Evolutionary conservation across 1,139 yeast species (phyloP).

Genomic region (Debaryomyces subglobosus): DNA sequence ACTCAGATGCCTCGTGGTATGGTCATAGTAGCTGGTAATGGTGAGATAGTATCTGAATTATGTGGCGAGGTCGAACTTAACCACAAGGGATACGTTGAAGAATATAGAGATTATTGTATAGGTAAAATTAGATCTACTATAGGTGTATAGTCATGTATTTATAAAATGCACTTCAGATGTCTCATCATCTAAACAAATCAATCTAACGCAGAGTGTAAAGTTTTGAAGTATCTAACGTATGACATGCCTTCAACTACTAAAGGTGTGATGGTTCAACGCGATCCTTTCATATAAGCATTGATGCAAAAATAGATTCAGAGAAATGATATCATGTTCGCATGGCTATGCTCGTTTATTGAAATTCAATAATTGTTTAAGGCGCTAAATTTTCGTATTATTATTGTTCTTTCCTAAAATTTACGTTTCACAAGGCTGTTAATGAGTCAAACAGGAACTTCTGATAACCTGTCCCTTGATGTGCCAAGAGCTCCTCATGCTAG

Average conservation of each 20-base stretch:
- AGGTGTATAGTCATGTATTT: conserved; percentile 11
- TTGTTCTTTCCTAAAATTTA: background rate
- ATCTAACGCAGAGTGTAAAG: no score
- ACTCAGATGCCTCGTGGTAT: conserved; percentile 42
- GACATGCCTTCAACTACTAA: no score
- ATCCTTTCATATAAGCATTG: no score
- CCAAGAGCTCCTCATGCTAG: conserved; percentile 33
- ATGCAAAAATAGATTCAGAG: no score
- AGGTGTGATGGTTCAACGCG: no score
- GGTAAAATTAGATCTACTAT: conserved; percentile 17
- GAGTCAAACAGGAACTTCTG: conserved; percentile 11
- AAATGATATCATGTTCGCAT: no score
- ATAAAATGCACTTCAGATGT: background rate
- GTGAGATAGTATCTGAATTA: conserved; percentile 43
- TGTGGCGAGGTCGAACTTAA: conserved; percentile 38
- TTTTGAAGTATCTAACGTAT: no score
- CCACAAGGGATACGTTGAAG: conserved; percentile 27
- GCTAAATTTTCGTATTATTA: background rate
- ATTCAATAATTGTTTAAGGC: background rate
- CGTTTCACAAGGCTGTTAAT: conserved; percentile 4
- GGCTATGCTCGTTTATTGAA: conserved; percentile 7
- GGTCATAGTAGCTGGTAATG: conserved; percentile 48
- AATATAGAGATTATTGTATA: conserved; percentile 32
- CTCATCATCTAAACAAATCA: no score
- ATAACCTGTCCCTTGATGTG: conserved; percentile 8